A percentile compares a stretch with the other conserved stretches of the same genome.
Evolutionary conservation across 2,329 filamentous ascomycete species (phyloP).

Genomic region (Hypoxylon sp.): DNA sequence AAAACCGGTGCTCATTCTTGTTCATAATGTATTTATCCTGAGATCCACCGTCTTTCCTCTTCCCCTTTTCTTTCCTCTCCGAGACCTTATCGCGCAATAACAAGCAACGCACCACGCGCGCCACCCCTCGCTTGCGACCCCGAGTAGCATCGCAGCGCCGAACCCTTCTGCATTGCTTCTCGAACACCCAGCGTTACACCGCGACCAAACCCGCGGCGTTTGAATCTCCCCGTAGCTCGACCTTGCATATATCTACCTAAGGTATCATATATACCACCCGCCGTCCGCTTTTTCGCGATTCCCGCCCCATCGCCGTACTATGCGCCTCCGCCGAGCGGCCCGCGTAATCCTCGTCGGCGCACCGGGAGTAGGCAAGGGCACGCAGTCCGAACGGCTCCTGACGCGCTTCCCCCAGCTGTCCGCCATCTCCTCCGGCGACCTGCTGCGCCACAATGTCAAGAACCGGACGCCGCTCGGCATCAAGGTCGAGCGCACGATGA

Average conservation of each 20-base stretch:
- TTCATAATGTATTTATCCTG: constrained; percentile 29
- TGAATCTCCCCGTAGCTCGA: constrained; percentile 23
- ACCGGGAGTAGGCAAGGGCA: constrained; percentile 97
- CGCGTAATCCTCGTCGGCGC: constrained; percentile 95
- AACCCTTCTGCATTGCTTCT: constrained; percentile 19
- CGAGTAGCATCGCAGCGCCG: constrained; percentile 25
- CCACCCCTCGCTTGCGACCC: not conserved
- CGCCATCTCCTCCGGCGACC: constrained; percentile 92
- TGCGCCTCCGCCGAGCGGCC: constrained; percentile 82
- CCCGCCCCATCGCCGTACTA: constrained; percentile 50
- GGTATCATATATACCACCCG: constrained; percentile 12
- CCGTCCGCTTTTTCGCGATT: constrained; percentile 11
- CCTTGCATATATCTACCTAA: not conserved
- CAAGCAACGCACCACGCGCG: not conserved
- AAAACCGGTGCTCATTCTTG: not conserved
- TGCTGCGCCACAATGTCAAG: constrained; percentile 93
- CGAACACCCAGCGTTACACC: constrained; percentile 21
- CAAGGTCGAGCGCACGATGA: constrained; percentile 90
- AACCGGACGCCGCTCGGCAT: constrained; percentile 87
- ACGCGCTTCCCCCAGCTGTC: constrained; percentile 88
- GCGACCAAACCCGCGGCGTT: constrained; percentile 28
- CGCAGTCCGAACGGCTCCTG: constrained; percentile 90
- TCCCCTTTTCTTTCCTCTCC: not conserved
- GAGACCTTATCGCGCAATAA: not conserved
- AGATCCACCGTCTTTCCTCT: constrained; percentile 9